Conservation (phyloP, 768 basidiomycete species). For the Coprinopsis marcescibilis region DNA sequence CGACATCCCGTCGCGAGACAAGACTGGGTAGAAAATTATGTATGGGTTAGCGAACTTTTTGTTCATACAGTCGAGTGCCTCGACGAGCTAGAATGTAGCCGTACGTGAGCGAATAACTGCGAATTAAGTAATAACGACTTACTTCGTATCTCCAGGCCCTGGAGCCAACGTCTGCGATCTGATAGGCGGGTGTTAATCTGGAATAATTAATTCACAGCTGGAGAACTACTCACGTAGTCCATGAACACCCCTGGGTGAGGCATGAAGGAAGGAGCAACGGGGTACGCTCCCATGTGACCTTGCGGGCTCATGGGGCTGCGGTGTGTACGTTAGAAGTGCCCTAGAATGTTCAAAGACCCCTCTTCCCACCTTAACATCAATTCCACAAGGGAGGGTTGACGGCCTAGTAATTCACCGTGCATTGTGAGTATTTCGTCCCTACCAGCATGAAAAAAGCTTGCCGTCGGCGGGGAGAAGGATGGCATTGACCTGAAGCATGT, state of each 20-base stretch:
- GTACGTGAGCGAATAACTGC: constrained; percentile 9
- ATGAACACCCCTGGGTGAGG: constrained; percentile 83
- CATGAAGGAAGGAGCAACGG: constrained; percentile 46
- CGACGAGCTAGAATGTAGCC: constrained; percentile 46
- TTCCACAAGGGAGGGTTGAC: constrained; percentile 64
- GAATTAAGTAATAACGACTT: constrained; percentile 18
- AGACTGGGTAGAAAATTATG: constrained; percentile 71
- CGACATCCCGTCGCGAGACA: constrained; percentile 75
- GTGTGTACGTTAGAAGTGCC: constrained; percentile 2
- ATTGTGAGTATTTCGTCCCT: not conserved
- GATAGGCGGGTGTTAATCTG: constrained; percentile 10
- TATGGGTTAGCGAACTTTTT: constrained; percentile 74
- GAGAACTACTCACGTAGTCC: constrained; percentile 53
- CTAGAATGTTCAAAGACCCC: not conserved
- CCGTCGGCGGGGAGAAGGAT: constrained; percentile 77
- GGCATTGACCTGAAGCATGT: constrained; percentile 59
- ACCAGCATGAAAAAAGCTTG: constrained; percentile 9
- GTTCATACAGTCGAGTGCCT: constrained; percentile 75
- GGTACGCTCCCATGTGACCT: constrained; percentile 38
- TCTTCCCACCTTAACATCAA: constrained; percentile 63
- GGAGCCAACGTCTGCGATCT: constrained; percentile 68
- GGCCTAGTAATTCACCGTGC: constrained; percentile 32
- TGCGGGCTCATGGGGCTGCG: constrained; percentile 36
- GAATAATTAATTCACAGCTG: constrained; percentile 4
- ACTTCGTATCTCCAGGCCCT: constrained; percentile 75